Evolutionary conservation across 2,329 filamentous ascomycete genomes (phyloP).

Genomic region (Graphium sp.): DNA sequence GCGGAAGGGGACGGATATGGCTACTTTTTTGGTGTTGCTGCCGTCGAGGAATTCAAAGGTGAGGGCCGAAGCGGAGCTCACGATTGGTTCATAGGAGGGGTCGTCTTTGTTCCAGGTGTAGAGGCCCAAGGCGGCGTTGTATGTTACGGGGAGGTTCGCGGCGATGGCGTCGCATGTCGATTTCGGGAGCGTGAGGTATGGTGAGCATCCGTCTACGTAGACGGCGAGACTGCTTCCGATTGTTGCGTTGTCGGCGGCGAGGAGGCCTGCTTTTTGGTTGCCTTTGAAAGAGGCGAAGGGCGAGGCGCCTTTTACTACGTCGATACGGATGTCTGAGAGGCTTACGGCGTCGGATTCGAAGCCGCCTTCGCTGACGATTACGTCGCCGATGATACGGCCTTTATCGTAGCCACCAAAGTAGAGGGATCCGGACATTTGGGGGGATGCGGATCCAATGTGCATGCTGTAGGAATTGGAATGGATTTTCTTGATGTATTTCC

Average conservation of each 20-base stretch:
- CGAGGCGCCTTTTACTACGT: constrained; percentile 19
- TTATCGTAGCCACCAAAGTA: constrained; percentile 22
- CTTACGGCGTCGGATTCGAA: constrained; percentile 10
- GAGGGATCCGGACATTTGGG: constrained; percentile 16
- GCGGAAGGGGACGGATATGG: constrained; percentile 10
- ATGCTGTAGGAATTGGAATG: constrained; percentile 22
- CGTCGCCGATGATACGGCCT: constrained; percentile 17
- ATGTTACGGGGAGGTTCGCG: constrained; percentile 17
- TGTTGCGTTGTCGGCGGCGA: constrained; percentile 10
- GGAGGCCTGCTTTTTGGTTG: constrained; percentile 11
- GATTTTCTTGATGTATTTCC: constrained; percentile 8
- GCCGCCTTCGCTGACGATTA: constrained; percentile 8
- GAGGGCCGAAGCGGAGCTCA: constrained; percentile 21
- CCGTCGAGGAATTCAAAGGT: constrained; percentile 18
- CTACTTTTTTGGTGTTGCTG: constrained; percentile 11
- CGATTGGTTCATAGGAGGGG: constrained; percentile 16
- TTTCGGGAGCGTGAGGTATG: constrained; percentile 21
- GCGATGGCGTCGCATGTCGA: constrained; percentile 22
- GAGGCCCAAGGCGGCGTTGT: constrained; percentile 15
- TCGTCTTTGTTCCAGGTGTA: constrained; percentile 22
- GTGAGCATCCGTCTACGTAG: constrained; percentile 16
- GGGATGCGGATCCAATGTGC: constrained; percentile 20
- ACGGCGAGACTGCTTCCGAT: constrained; percentile 12
- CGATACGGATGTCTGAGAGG: constrained; percentile 20
- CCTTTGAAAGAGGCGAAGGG: constrained; percentile 15